Conservation (phyloP, 202 grass and related monocot species). For the Alloteropsis angusta region DNA sequence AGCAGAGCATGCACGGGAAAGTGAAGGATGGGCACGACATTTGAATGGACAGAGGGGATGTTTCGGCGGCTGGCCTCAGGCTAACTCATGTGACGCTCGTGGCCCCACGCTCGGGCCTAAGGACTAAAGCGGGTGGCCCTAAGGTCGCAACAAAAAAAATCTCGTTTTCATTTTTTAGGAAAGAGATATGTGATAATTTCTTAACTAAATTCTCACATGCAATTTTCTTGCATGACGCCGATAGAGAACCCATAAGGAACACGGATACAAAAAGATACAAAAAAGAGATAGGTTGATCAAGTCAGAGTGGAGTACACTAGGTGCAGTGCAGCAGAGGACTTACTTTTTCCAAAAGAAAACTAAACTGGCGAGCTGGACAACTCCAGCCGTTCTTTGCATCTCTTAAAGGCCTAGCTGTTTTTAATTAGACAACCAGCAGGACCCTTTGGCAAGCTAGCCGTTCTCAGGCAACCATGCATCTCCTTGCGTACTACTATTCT, state of each 20-base stretch:
- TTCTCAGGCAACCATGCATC: neutral
- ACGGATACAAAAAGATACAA: neutral
- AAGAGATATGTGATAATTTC: neutral
- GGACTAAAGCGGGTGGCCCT: too few relatives aligned
- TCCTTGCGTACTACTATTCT: neutral
- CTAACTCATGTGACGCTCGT: too few relatives aligned
- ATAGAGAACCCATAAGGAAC: neutral
- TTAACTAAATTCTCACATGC: neutral
- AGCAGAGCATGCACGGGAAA: too few relatives aligned
- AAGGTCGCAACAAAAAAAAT: too few relatives aligned
- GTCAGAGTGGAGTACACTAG: neutral
- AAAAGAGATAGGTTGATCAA: neutral
- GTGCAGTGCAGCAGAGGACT: neutral
- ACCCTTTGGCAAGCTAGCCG: neutral
- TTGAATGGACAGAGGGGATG: too few relatives aligned
- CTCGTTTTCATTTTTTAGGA: too few relatives aligned
- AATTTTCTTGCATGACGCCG: neutral
- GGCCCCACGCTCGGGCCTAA: too few relatives aligned
- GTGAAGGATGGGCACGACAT: too few relatives aligned
- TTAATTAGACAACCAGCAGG: neutral
- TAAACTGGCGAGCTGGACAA: neutral
- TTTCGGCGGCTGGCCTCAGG: too few relatives aligned
- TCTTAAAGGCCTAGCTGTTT: neutral
- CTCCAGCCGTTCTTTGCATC: constrained; percentile 22
- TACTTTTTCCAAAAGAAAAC: neutral